These are phyloP conservation scores for Prunus armeniaca DNA, from an alignment of 306 rosid genomes.

Conservation along the genomic window DNA sequence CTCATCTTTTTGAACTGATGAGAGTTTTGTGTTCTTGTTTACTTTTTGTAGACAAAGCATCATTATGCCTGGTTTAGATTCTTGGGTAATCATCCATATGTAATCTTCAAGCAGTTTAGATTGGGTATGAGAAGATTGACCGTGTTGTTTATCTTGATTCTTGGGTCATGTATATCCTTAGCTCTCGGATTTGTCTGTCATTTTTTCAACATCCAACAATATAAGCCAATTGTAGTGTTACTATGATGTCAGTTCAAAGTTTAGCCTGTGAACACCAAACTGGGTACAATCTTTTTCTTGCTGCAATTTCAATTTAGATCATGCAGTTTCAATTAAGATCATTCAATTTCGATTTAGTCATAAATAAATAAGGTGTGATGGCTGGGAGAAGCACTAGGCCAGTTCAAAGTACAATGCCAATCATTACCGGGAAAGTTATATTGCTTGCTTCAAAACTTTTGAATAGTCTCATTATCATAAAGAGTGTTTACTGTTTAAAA, in stretches of 20 bases:
- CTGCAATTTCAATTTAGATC: not conserved
- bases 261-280: not conserved
- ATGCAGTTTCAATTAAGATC: not conserved
- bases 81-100: no score
- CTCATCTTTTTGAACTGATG: not conserved
- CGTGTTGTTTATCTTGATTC: not conserved
- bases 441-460: no score
- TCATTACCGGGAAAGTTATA: no score
- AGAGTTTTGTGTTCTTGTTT: not conserved
- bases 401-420: no score
- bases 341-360: not conserved
- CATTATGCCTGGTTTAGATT: not conserved
- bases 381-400: not conserved
- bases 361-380: not conserved
- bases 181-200: not conserved
- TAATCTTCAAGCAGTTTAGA: no score
- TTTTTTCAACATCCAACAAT: not conserved
- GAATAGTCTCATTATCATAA: no score
- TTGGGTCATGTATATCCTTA: not conserved
- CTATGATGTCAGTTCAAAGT: not conserved
- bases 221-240: not conserved
- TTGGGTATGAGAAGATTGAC: not conserved
- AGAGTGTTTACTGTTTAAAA: no score
- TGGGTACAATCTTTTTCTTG: not conserved
- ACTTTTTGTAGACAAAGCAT: slow-evolving; percentile 1